phyloP scores from a whole-genome alignment of 1,284 basidiomycete species.

The Psilocybe mexicana region DNA sequence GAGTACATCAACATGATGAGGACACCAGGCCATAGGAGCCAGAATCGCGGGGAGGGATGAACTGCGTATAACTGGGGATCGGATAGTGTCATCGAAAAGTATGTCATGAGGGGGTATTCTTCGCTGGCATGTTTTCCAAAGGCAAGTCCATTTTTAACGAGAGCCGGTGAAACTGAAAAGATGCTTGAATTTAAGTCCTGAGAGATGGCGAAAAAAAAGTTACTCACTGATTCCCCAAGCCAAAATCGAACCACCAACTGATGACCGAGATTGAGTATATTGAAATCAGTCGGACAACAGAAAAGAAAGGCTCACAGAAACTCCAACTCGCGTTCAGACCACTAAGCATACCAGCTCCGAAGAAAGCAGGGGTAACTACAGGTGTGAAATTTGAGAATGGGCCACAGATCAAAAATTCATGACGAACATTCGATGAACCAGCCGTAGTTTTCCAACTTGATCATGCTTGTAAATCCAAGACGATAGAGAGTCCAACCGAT shows the following conservation, averaged over 20 bases:
- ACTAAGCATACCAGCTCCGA: slow-evolving; percentile 66
- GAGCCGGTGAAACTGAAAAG: slow-evolving; percentile 48
- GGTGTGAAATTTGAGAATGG: background rate
- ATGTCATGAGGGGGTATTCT: slow-evolving; percentile 45
- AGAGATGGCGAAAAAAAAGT: background rate
- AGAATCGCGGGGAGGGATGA: slow-evolving; percentile 62
- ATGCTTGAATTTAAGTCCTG: background rate
- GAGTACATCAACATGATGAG: slow-evolving; percentile 53
- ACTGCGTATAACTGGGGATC: slow-evolving; percentile 42
- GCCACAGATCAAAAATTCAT: background rate
- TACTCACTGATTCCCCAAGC: slow-evolving; percentile 62
- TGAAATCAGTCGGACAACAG: background rate
- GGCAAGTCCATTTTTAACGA: slow-evolving; percentile 54
- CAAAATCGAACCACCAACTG: slow-evolving; percentile 55
- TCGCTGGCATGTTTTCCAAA: slow-evolving; percentile 42
- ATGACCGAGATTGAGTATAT: background rate
- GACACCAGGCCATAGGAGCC: slow-evolving; percentile 72
- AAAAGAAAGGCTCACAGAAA: slow-evolving; percentile 44
- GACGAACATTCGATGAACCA: slow-evolving; percentile 51
- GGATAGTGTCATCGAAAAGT: slow-evolving; percentile 44
- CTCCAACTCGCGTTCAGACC: slow-evolving; percentile 68
- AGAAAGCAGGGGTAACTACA: slow-evolving; percentile 65
- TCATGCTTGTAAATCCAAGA: slow-evolving; percentile 61
- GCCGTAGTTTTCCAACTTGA: slow-evolving; percentile 59
- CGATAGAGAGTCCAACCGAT: slow-evolving; percentile 66